Percentiles rank a stretch among this genome's conserved stretches.
These are phyloP conservation scores for Trichoderma sp. DNA, from an alignment of 2,329 filamentous ascomycete species.

Conservation along the genomic window DNA sequence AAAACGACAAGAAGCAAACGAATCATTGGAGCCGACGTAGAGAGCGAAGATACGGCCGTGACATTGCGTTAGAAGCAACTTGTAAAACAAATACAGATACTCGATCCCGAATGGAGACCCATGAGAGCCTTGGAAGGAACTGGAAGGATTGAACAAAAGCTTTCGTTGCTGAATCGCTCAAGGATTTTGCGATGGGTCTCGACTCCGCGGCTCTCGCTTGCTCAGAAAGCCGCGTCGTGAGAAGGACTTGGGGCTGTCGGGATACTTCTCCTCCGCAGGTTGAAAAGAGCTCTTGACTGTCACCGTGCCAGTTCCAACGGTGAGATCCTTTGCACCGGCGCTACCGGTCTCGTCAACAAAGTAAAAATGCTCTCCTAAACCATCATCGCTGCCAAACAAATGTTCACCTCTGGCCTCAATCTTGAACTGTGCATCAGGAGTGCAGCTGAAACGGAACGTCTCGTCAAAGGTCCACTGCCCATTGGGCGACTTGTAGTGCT, in stretches of 20 bases:
- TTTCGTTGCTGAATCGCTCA: constrained; percentile 18
- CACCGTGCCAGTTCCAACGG: constrained; percentile 71
- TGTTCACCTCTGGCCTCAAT: constrained; percentile 82
- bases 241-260: constrained; percentile 49
- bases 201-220: constrained; percentile 50
- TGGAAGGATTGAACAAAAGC: neutral
- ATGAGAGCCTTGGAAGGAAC: neutral
- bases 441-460: constrained; percentile 74
- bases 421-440: constrained; percentile 83
- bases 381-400: constrained; percentile 79
- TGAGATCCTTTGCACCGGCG: constrained; percentile 70
- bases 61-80: neutral
- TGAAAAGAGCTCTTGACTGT: constrained; percentile 73
- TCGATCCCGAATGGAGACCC: neutral
- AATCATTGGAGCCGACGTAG: neutral
- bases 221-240: constrained; percentile 57
- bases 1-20: neutral
- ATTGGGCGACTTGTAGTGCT: constrained; percentile 73
- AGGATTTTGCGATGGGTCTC: constrained; percentile 47
- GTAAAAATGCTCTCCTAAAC: constrained; percentile 83
- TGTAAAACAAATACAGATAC: neutral
- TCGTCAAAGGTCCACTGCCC: constrained; percentile 73
- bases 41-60: neutral
- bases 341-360: constrained; percentile 80
- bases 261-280: constrained; percentile 47